Evolutionary conservation across 2,329 filamentous ascomycete genomes (phyloP).

Genomic region (Raffaelea arxii): DNA sequence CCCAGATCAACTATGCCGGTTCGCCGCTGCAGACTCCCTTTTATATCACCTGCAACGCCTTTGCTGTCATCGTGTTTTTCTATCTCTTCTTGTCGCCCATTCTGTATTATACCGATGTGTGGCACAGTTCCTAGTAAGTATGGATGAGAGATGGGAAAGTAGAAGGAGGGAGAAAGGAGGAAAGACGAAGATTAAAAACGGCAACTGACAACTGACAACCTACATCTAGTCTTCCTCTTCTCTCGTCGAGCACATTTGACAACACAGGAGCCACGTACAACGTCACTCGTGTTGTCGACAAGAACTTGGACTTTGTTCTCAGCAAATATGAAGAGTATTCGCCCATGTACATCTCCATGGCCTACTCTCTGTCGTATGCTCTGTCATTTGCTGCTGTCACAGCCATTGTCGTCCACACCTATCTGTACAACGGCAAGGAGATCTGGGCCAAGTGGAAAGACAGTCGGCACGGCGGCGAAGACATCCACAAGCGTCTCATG

Average conservation of each 20-base stretch:
- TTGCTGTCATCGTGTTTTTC: conserved; percentile 43
- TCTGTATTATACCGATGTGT: conserved; percentile 51
- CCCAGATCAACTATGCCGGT: conserved; percentile 9
- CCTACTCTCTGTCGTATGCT: conserved; percentile 40
- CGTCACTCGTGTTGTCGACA: conserved; percentile 31
- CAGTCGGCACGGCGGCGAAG: conserved; percentile 19
- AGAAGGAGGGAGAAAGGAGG: too few species aligned
- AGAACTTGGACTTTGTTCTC: conserved; percentile 34
- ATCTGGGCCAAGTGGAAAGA: conserved; percentile 35
- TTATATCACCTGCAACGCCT: conserved; percentile 53
- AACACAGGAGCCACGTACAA: conserved; percentile 39
- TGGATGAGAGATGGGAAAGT: too few species aligned
- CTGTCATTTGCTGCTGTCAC: conserved; percentile 48
- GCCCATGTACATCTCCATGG: conserved; percentile 40
- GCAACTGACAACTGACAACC: not conserved
- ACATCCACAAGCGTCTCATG: conserved; percentile 38
- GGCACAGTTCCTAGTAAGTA: conserved; percentile 36
- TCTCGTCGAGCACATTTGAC: conserved; percentile 42
- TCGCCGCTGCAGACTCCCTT: conserved; percentile 25
- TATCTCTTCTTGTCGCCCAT: conserved; percentile 45
- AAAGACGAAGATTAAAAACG: too few species aligned
- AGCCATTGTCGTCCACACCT: conserved; percentile 39
- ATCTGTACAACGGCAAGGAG: conserved; percentile 42
- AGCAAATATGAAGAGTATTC: conserved; percentile 40
- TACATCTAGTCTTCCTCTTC: conserved; percentile 31